Conservation (phyloP, 2,329 filamentous ascomycete species). For the Neonectria faginata region DNA sequence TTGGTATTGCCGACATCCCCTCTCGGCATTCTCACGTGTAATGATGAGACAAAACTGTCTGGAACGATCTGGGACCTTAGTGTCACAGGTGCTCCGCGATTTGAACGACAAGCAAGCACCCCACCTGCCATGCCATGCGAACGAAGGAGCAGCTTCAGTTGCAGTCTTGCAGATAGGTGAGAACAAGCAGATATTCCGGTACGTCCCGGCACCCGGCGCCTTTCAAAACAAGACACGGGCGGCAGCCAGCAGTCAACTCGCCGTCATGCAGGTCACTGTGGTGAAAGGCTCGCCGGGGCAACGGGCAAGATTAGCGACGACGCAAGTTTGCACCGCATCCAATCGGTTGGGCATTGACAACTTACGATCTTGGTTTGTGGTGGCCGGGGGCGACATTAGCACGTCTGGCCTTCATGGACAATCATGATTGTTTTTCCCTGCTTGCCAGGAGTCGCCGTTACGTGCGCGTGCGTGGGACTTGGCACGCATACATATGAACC, state of each 20-base stretch:
- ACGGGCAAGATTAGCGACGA: constrained; percentile 44
- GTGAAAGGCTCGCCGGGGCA: constrained; percentile 33
- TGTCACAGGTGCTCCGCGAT: constrained; percentile 6
- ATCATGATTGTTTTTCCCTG: constrained; percentile 39
- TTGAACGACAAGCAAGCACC: neutral
- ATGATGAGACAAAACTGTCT: constrained; percentile 5
- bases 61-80: constrained; percentile 12
- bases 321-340: constrained; percentile 36
- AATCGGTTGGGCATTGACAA: constrained; percentile 43
- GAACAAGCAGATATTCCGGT: neutral
- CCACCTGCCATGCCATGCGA: neutral
- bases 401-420: constrained; percentile 33
- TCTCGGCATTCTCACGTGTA: constrained; percentile 6
- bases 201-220: constrained; percentile 1
- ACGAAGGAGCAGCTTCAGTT: neutral
- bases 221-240: constrained; percentile 18
- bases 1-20: neutral
- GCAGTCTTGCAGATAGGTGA: neutral
- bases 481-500: constrained; percentile 33
- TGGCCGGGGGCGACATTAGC: constrained; percentile 37
- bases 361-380: constrained; percentile 39
- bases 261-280: constrained; percentile 41
- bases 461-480: constrained; percentile 23
- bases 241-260: constrained; percentile 33
- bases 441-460: constrained; percentile 36